A percentile compares a stretch with the other conserved stretches of the same genome.
Conservation (phyloP, 2,329 filamentous ascomycete genomes). For the Sphaerostilbella broomeana region DNA sequence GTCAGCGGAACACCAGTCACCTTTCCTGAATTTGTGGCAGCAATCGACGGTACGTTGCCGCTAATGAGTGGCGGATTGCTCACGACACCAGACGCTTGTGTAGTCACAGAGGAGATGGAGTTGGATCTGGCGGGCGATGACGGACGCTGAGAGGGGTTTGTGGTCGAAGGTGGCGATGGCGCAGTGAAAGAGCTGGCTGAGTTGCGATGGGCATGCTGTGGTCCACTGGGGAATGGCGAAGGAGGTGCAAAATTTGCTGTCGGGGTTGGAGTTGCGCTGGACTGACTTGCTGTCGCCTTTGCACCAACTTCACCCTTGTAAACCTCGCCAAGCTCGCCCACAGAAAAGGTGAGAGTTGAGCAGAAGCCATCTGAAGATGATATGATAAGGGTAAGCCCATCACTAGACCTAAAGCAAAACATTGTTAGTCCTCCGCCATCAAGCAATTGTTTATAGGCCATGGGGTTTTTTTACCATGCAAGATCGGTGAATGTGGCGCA, state of each 20-base stretch:
- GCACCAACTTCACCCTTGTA: constrained; percentile 64
- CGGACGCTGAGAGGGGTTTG: constrained; percentile 58
- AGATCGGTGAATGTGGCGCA: constrained; percentile 96
- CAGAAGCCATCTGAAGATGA: constrained; percentile 99
- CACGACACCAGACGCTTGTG: constrained; percentile 55
- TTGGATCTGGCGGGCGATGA: constrained; percentile 80
- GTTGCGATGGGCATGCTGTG: constrained; percentile 50
- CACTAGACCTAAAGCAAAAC: constrained; percentile 39
- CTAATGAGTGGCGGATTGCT: constrained; percentile 76
- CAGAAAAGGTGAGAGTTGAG: constrained; percentile 76
- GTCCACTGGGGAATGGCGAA: constrained; percentile 47
- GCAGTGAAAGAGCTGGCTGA: constrained; percentile 52
- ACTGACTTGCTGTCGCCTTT: constrained; percentile 51
- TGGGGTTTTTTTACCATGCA: constrained; percentile 68
- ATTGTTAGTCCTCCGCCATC: constrained; percentile 15
- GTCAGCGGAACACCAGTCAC: constrained; percentile 64
- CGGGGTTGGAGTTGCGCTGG: constrained; percentile 65
- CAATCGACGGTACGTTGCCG: constrained; percentile 68
- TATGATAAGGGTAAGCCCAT: constrained; percentile 63
- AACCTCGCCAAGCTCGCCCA: constrained; percentile 76
- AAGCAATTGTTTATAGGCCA: no score
- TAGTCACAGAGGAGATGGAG: constrained; percentile 73
- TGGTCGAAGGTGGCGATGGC: constrained; percentile 48
- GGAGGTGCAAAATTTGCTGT: constrained; percentile 56
- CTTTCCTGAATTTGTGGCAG: constrained; percentile 63